phyloP scores from a whole-genome alignment of 441 rosid species.

The Syzygium malaccense region DNA sequence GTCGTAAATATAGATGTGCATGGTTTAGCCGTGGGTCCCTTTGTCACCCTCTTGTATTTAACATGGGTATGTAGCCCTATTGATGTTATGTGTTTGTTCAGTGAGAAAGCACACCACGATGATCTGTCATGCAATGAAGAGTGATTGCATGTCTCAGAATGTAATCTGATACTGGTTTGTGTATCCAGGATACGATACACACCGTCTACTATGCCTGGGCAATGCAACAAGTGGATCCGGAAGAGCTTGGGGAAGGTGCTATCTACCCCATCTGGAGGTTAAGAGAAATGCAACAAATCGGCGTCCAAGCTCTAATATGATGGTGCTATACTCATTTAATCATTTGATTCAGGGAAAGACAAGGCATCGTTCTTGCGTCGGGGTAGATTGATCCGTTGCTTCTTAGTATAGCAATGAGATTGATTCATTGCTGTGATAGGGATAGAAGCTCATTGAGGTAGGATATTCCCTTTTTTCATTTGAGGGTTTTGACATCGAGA shows the following conservation, averaged over 20 bases:
- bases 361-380: not conserved
- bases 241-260: constrained; percentile 76
- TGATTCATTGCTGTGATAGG: not conserved
- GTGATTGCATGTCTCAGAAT: not conserved
- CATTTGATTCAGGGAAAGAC: not conserved
- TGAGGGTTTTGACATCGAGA: not conserved
- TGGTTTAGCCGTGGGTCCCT: not conserved
- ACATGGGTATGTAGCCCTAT: not conserved
- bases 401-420: not conserved
- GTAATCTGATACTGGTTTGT: not conserved
- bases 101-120: not conserved
- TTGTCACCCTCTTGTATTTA: not conserved
- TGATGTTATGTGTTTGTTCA: not conserved
- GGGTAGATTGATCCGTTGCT: constrained; percentile 14
- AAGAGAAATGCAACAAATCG: constrained; percentile 40
- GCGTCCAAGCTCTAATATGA: constrained; percentile 69
- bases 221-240: constrained; percentile 80
- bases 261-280: constrained; percentile 81
- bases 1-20: not conserved
- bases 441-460: not conserved
- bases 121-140: not conserved
- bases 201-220: constrained; percentile 83
- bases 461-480: not conserved
- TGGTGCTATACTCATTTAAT: not conserved
- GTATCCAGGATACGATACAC: constrained; percentile 72